Evolutionary conservation across 345 rosid genomes (phyloP).

Genomic region (Capsella bursapastoris): DNA sequence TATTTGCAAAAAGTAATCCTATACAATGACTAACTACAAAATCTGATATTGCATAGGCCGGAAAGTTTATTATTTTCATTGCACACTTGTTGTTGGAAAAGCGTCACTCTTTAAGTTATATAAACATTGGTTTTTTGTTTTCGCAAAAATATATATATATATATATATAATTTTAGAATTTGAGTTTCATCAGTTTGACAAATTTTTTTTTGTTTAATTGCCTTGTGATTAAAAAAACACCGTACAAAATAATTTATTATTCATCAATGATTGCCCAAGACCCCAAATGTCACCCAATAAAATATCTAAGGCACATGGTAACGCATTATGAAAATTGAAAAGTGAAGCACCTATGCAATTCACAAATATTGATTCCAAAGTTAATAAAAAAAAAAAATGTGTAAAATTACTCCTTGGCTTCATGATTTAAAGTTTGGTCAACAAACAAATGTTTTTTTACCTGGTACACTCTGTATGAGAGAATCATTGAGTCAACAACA

Average conservation of each 20-base stretch:
- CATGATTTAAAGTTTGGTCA: background rate
- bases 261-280: conserved; percentile 36
- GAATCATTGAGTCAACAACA: background rate
- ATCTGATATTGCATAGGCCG: background rate
- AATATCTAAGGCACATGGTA: conserved; percentile 29
- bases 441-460: background rate
- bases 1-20: background rate
- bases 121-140: background rate
- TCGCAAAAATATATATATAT: no score
- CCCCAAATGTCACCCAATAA: conserved; percentile 35
- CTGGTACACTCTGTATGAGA: background rate
- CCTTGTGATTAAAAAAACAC: background rate
- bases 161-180: background rate
- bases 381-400: background rate
- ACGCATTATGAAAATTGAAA: conserved; percentile 21
- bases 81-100: background rate
- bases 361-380: background rate
- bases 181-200: background rate
- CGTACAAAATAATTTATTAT: conserved; percentile 21
- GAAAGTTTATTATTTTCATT: background rate
- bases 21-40: background rate
- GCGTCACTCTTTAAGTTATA: background rate
- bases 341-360: background rate
- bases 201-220: background rate
- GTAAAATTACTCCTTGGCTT: background rate